Evolutionary conservation across 2,329 filamentous ascomycete species (phyloP).

Genomic region (Colletotrichum tofieldiae): DNA sequence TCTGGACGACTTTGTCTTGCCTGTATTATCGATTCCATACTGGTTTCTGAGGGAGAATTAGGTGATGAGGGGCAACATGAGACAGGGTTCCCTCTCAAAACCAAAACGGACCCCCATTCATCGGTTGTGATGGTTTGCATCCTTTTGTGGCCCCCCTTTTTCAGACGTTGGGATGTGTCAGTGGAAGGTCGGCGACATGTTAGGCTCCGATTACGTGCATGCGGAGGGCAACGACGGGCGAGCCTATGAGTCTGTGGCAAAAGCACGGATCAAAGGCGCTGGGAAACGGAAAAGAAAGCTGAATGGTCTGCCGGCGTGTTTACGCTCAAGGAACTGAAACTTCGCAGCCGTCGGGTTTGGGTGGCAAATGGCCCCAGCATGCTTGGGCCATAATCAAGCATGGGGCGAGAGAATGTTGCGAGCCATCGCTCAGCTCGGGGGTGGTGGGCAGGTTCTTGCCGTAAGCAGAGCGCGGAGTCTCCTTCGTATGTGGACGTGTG

Average conservation of each 20-base stretch:
- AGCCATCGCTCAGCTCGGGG: neutral
- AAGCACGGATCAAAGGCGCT: constrained; percentile 16
- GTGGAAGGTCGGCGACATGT: neutral
- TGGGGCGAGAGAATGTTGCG: neutral
- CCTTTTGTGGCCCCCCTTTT: neutral
- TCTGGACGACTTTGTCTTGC: neutral
- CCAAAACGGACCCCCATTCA: neutral
- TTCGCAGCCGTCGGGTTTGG: constrained; percentile 22
- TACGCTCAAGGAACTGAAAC: constrained; percentile 34
- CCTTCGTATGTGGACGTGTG: neutral
- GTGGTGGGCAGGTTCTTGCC: constrained; percentile 11
- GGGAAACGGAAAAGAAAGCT: constrained; percentile 21
- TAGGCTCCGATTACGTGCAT: constrained; percentile 4
- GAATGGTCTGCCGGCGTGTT: constrained; percentile 10
- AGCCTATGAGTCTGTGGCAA: constrained; percentile 24
- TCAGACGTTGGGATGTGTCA: neutral
- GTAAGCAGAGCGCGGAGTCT: neutral
- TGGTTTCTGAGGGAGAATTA: neutral
- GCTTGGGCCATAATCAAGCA: constrained; percentile 4
- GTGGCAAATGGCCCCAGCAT: constrained; percentile 26
- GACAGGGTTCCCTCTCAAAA: constrained; percentile 1
- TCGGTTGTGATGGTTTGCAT: neutral
- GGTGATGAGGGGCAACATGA: neutral
- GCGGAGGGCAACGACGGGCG: constrained; percentile 1
- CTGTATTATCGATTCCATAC: neutral